These are phyloP conservation scores for Phytophthora sojae DNA, from an alignment of 352 stramenopile genomes.

Conservation along the genomic window DNA sequence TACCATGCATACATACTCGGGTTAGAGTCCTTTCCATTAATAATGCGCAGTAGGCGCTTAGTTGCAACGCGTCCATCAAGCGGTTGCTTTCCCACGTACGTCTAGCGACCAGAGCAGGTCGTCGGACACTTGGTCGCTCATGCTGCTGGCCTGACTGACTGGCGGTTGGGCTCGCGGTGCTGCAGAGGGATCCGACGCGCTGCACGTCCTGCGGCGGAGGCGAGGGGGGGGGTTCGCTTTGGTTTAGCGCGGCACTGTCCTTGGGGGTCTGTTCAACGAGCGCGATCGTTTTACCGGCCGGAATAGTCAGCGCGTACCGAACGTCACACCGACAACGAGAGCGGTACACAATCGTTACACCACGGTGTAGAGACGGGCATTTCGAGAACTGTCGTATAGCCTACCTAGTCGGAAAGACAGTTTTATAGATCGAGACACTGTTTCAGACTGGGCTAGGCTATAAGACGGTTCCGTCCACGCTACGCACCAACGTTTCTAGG, in stretches of 20 bases:
- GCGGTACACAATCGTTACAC: conserved; percentile 24
- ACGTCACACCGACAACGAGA: conserved; percentile 32
- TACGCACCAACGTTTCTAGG: background rate
- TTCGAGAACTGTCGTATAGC: no score
- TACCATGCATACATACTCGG: background rate
- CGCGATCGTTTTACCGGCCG: conserved; percentile 35
- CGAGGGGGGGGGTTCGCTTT: conserved; percentile 13
- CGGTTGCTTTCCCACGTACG: conserved; percentile 39
- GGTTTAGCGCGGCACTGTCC: conserved; percentile 16
- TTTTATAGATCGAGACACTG: background rate
- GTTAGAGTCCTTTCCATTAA: background rate
- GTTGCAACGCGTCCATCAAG: background rate
- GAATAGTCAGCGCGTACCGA: conserved; percentile 47
- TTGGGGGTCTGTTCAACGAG: conserved; percentile 27
- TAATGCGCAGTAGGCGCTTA: background rate
- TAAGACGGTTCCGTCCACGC: no score
- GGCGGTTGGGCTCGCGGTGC: background rate
- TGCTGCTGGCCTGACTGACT: conserved; percentile 19
- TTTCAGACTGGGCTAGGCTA: no score
- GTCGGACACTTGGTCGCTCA: conserved; percentile 70
- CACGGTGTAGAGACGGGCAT: background rate
- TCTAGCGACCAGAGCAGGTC: conserved; percentile 77
- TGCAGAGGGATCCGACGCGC: conserved; percentile 8
- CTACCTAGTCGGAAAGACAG: background rate
- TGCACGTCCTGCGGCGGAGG: background rate